A percentile compares a stretch with the other conserved stretches of the same genome.
These are phyloP conservation scores for Fusarium neocosmosporiellum DNA, from an alignment of 2,329 filamentous ascomycete species.

Conservation along the genomic window DNA sequence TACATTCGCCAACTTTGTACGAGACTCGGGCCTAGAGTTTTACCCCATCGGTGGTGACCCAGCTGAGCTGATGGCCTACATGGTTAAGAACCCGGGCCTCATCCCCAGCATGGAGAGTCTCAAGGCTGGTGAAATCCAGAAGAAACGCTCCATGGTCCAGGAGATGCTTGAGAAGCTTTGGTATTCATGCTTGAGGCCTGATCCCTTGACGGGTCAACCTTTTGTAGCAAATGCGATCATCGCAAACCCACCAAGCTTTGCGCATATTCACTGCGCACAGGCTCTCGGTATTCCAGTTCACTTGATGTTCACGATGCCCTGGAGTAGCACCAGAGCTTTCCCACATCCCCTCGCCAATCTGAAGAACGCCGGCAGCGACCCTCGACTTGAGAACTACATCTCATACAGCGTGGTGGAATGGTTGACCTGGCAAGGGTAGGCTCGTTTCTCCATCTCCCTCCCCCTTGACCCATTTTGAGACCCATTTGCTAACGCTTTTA, in stretches of 20 bases:
- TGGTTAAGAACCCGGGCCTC: constrained; percentile 47
- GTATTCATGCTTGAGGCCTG: constrained; percentile 39
- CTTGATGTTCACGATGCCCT: constrained; percentile 74
- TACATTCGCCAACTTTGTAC: constrained; percentile 61
- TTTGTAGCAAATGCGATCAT: constrained; percentile 64
- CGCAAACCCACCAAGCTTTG: constrained; percentile 61
- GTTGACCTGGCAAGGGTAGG: constrained; percentile 78
- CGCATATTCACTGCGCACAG: constrained; percentile 60
- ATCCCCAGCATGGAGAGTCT: constrained; percentile 44
- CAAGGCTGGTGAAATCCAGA: constrained; percentile 42
- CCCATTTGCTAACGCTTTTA: neutral
- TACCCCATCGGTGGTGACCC: constrained; percentile 66
- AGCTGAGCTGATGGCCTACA: constrained; percentile 37
- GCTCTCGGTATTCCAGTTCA: constrained; percentile 57
- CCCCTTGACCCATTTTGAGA: too few species aligned
- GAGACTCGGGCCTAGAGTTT: constrained; percentile 61
- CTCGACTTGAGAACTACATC: constrained; percentile 73
- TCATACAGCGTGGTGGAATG: constrained; percentile 79
- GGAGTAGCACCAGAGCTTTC: constrained; percentile 78
- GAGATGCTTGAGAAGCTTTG: constrained; percentile 48
- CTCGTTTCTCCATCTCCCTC: neutral
- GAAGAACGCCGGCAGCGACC: constrained; percentile 60
- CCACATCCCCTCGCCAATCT: constrained; percentile 80
- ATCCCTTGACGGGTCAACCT: constrained; percentile 35
- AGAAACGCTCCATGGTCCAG: constrained; percentile 43